A percentile compares a stretch with the other conserved stretches of the same genome.
phyloP scores from a whole-genome alignment of 163 green algal genomes.

The Trebouxiophyceae sp. region DNA sequence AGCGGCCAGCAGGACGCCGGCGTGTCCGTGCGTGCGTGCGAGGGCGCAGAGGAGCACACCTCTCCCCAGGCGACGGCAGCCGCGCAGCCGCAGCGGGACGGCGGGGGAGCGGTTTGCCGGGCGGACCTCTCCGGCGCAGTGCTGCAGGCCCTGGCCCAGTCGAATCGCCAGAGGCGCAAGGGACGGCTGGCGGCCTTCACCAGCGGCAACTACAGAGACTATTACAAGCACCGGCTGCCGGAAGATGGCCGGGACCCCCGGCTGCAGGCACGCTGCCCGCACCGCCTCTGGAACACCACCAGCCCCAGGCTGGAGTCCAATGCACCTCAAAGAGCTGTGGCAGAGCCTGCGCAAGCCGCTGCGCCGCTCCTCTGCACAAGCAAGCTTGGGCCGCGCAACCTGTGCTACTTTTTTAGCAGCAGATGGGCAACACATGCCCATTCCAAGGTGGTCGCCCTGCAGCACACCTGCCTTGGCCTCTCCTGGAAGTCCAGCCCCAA shows the following conservation, averaged over 20 bases:
- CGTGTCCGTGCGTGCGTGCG: too few relatives aligned
- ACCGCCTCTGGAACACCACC: neutral
- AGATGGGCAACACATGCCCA: neutral
- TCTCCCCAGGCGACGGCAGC: neutral
- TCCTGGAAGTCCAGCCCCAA: neutral
- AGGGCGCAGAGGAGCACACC: too few relatives aligned
- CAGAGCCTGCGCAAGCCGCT: neutral
- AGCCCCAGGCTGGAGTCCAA: neutral
- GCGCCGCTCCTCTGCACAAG: too few relatives aligned
- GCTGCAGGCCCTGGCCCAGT: neutral
- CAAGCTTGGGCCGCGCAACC: neutral
- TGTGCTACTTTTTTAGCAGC: too few relatives aligned
- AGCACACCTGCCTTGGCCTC: neutral
- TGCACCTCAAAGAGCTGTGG: neutral
- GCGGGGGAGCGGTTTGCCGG: neutral
- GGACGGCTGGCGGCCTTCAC: neutral
- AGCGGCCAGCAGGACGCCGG: too few relatives aligned
- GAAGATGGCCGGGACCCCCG: conserved; percentile 31
- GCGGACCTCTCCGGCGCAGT: neutral
- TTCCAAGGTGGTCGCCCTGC: neutral
- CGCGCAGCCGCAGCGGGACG: neutral
- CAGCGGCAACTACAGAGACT: conserved; percentile 53
- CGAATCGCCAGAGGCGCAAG: neutral
- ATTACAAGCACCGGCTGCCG: conserved; percentile 48
- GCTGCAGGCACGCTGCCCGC: conserved; percentile 14